These are phyloP conservation scores for Sphaerulina vaccinii DNA, from an alignment of 2,329 filamentous ascomycete genomes.

Conservation along the genomic window DNA sequence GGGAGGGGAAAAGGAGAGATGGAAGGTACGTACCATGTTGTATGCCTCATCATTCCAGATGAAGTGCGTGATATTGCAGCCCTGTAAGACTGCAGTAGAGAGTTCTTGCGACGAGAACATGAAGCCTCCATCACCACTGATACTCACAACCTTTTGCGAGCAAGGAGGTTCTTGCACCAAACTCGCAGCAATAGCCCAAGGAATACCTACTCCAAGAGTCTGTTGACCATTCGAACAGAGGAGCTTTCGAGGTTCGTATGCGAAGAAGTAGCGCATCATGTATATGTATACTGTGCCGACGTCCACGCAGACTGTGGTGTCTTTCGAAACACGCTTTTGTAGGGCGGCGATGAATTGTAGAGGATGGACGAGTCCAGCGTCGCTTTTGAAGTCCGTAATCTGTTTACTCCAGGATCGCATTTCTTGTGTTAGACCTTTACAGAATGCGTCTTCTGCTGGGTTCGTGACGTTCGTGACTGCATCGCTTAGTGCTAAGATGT, in stretches of 20 bases:
- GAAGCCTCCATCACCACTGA: conserved; percentile 52
- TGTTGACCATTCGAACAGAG: conserved; percentile 52
- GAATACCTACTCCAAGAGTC: conserved; percentile 50
- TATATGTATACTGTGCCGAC: conserved; percentile 53
- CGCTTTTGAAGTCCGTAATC: conserved; percentile 22
- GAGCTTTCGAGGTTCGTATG: conserved; percentile 46
- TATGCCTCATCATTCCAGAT: conserved; percentile 53
- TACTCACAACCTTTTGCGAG: conserved; percentile 45
- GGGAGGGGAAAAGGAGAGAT: too few species aligned
- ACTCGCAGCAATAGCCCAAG: conserved; percentile 51
- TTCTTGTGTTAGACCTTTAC: conserved; percentile 38
- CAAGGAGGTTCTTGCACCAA: conserved; percentile 46
- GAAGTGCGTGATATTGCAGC: conserved; percentile 52
- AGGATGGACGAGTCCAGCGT: conserved; percentile 44
- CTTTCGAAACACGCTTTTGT: conserved; percentile 42
- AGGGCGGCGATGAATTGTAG: conserved; percentile 48
- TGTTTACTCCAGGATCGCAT: conserved; percentile 39
- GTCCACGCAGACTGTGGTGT: conserved; percentile 47
- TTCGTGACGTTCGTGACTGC: conserved; percentile 37
- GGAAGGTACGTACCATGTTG: conserved; percentile 42
- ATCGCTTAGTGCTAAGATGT: conserved; percentile 40
- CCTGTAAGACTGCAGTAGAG: conserved; percentile 48
- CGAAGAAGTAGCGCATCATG: conserved; percentile 48
- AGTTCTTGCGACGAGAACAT: conserved; percentile 52
- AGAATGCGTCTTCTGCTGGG: conserved; percentile 40